These are phyloP conservation scores for Ceratocystiopsis sp. DNA, from an alignment of 2,329 filamentous ascomycete genomes.

Conservation along the genomic window DNA sequence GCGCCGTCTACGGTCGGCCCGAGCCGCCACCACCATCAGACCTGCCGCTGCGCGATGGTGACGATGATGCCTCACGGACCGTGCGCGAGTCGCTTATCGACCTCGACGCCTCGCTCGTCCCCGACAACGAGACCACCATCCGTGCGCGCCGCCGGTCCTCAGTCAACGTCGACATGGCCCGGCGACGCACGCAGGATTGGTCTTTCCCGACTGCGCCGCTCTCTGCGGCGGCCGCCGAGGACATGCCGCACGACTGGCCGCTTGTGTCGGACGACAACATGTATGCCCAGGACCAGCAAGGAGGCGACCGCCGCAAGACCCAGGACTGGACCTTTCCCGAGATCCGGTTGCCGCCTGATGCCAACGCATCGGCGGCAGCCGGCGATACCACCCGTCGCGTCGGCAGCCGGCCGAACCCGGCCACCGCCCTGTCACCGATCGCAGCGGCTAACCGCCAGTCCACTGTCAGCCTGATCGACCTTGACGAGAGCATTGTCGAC, in stretches of 20 bases:
- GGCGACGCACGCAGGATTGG: slow-evolving; percentile 30
- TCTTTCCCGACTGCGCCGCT: slow-evolving; percentile 32
- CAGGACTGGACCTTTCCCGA: background rate
- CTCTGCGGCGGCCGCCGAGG: slow-evolving; percentile 31
- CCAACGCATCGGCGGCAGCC: slow-evolving; percentile 10
- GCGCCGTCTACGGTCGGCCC: slow-evolving; percentile 37
- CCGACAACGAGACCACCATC: slow-evolving; percentile 46
- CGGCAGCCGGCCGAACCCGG: background rate
- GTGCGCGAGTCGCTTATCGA: slow-evolving; percentile 50
- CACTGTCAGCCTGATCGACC: slow-evolving; percentile 19
- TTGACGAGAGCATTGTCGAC: slow-evolving; percentile 23
- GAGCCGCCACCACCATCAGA: slow-evolving; percentile 32
- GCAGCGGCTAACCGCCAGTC: slow-evolving; percentile 17
- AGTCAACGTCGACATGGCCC: slow-evolving; percentile 31
- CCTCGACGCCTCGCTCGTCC: slow-evolving; percentile 35
- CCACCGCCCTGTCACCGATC: background rate
- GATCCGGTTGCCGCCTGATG: background rate
- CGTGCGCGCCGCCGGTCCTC: slow-evolving; percentile 30
- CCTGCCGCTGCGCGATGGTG: slow-evolving; percentile 39
- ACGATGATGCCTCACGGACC: slow-evolving; percentile 33
- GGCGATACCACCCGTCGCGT: background rate
- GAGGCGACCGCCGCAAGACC: too few species aligned
- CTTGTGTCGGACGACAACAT: slow-evolving; percentile 23
- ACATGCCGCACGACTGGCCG: slow-evolving; percentile 18
- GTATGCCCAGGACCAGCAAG: too few species aligned